These are phyloP conservation scores for Anisodus tanguticus DNA, from an alignment of 257 asterid species.

Conservation along the genomic window DNA sequence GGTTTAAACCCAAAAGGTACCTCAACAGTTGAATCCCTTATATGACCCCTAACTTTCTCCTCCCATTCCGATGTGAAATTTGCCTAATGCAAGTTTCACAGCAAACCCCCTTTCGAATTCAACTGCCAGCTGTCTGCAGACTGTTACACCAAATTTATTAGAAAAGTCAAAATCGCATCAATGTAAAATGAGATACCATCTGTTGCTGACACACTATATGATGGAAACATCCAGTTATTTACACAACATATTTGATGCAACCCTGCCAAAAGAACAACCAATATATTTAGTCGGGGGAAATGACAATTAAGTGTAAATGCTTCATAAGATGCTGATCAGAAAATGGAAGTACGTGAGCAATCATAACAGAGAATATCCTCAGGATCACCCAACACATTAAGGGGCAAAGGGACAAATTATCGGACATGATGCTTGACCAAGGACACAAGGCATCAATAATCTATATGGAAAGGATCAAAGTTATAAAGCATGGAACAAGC, in stretches of 20 bases:
- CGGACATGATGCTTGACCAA: conserved; percentile 6
- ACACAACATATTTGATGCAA: conserved; percentile 32
- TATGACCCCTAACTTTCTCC: not conserved
- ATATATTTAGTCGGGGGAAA: not conserved
- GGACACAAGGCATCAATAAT: conserved; percentile 17
- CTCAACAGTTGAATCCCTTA: not conserved
- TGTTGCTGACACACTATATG: conserved; percentile 19
- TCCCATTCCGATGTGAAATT: not conserved
- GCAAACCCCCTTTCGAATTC: not conserved
- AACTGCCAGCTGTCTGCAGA: not conserved
- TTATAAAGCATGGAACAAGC: not conserved
- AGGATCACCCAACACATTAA: not conserved
- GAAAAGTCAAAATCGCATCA: not conserved
- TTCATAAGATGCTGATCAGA: not conserved
- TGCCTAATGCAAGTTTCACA: not conserved
- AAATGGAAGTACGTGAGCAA: not conserved
- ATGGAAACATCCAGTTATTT: conserved; percentile 31
- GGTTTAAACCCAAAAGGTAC: not conserved
- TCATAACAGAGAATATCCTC: not conserved
- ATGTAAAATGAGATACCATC: conserved; percentile 30
- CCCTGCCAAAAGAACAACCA: conserved; percentile 26
- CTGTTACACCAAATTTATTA: conserved; percentile 3
- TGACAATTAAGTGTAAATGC: not conserved
- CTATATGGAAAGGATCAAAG: not conserved
- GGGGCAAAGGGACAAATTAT: not conserved